Conservation (phyloP, 2,329 filamentous ascomycete genomes). For the Hypomyces perniciosus region DNA sequence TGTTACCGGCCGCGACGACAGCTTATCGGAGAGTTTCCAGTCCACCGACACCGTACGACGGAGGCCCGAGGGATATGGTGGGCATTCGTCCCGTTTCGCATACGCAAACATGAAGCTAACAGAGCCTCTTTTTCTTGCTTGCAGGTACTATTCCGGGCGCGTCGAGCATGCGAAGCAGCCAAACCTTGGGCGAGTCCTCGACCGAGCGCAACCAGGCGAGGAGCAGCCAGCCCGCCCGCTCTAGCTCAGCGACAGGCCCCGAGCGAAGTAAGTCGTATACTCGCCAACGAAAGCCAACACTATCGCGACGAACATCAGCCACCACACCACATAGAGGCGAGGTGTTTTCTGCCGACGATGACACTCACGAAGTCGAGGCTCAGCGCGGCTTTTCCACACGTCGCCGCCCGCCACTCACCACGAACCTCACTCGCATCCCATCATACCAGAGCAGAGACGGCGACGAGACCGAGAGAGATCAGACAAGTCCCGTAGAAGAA, state of each 20-base stretch:
- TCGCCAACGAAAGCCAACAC: conserved; percentile 63
- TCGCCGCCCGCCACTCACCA: conserved; percentile 28
- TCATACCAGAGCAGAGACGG: conserved; percentile 25
- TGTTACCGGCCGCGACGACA: conserved; percentile 31
- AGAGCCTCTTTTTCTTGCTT: neutral
- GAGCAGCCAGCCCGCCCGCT: conserved; percentile 31
- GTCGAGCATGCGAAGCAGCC: conserved; percentile 22
- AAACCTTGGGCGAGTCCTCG: conserved; percentile 30
- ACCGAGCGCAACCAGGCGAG: conserved; percentile 30
- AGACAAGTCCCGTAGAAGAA: conserved; percentile 17
- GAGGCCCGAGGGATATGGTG: conserved; percentile 55
- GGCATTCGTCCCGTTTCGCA: conserved; percentile 13
- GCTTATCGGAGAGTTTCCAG: conserved; percentile 48
- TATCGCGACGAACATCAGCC: conserved; percentile 69
- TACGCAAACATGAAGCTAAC: conserved; percentile 4
- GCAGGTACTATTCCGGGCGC: conserved; percentile 23
- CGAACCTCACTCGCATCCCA: conserved; percentile 37
- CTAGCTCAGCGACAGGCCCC: conserved; percentile 30
- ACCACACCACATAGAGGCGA: conserved; percentile 74
- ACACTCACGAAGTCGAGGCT: conserved; percentile 69
- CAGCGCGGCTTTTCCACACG: conserved; percentile 32
- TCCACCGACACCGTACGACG: conserved; percentile 56
- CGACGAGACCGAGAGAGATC: conserved; percentile 15
- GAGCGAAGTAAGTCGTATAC: conserved; percentile 43
- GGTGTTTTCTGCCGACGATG: conserved; percentile 88